phyloP scores from a whole-genome alignment of 2,329 filamentous ascomycete species.

The Ilyonectria mors-panacis region DNA sequence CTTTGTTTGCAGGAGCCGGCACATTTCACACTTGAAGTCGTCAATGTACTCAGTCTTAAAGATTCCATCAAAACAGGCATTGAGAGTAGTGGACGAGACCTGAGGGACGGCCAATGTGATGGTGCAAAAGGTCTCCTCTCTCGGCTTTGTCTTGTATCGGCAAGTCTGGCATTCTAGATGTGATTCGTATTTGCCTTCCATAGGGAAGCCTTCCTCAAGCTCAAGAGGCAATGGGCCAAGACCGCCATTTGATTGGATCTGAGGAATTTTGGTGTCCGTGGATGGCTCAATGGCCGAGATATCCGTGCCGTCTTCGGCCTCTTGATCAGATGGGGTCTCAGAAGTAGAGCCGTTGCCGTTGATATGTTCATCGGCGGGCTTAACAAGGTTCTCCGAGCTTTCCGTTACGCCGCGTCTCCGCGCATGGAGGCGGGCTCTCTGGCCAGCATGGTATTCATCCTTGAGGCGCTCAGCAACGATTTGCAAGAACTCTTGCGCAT shows the following conservation, averaged over 20 bases:
- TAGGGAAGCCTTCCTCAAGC: conserved; percentile 83
- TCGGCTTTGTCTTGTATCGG: conserved; percentile 88
- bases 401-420: conserved; percentile 49
- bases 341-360: conserved; percentile 34
- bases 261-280: conserved; percentile 39
- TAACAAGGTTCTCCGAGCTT: conserved; percentile 30
- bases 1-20: conserved; percentile 86
- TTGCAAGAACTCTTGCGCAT: conserved; percentile 97
- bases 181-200: conserved; percentile 94
- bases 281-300: conserved; percentile 44
- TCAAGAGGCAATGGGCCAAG: conserved; percentile 53
- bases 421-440: conserved; percentile 77
- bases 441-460: conserved; percentile 93
- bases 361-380: conserved; percentile 41
- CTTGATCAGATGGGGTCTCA: conserved; percentile 26
- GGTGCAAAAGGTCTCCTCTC: conserved; percentile 89
- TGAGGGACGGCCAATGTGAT: conserved; percentile 93
- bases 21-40: conserved; percentile 96
- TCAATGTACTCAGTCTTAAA: conserved; percentile 97
- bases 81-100: conserved; percentile 83
- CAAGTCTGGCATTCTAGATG: conserved; percentile 94
- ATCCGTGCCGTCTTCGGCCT: conserved; percentile 27
- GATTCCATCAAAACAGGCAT: conserved; percentile 91
- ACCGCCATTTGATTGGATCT: conserved; percentile 30
- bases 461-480: conserved; percentile 92